These are phyloP conservation scores for Fragilaria radians DNA, from an alignment of 108 stramenopile genomes.

Conservation along the genomic window DNA sequence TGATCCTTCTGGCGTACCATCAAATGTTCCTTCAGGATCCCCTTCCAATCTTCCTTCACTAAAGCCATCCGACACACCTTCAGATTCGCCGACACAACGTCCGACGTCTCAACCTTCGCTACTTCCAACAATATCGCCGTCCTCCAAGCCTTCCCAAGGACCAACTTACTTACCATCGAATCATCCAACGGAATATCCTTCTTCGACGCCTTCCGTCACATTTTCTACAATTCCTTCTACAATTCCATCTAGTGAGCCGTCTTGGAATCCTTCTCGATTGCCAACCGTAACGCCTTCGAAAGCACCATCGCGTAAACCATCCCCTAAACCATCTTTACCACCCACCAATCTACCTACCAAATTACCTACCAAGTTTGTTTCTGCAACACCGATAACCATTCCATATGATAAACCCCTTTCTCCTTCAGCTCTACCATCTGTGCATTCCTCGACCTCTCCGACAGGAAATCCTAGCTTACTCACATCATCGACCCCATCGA, in stretches of 20 bases:
- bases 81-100: not conserved
- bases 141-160: not conserved
- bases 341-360: not conserved
- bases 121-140: not conserved
- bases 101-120: not conserved
- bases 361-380: not conserved
- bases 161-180: not conserved
- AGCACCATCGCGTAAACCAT: not conserved
- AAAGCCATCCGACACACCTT: not conserved
- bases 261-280: too few species aligned
- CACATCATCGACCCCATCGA: not conserved
- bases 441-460: not conserved
- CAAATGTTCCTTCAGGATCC: not conserved
- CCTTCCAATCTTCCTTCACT: not conserved
- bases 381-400: too few species aligned
- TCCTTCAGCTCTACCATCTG: not conserved
- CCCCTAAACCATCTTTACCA: not conserved
- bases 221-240: not conserved
- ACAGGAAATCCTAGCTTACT: not conserved
- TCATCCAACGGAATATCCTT: not conserved
- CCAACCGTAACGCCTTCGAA: not conserved
- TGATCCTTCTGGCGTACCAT: not conserved
- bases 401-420: not conserved
- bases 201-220: not conserved
- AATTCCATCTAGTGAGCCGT: not conserved